Base-by-base conservation (phyloP, 2,329 filamentous ascomycete species). In the Tolypocladium endophyticum region DNA sequence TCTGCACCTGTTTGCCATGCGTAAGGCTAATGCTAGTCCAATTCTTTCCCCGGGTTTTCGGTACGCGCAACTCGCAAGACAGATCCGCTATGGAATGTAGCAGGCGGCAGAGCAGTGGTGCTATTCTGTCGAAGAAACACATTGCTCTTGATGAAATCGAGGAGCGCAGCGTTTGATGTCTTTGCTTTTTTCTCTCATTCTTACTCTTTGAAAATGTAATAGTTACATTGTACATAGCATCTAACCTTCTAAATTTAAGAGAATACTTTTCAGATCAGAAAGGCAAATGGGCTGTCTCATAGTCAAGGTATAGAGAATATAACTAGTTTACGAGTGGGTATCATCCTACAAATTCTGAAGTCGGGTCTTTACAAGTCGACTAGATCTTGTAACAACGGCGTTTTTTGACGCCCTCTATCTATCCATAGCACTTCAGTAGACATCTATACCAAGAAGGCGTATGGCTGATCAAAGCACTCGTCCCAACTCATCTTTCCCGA, bases 381-480 rank as follows among this genome's bases (percentile, higher is more conserved):
- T 3, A 50, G 1, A 30, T 3, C 1, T 4, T 36, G 35, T 36
- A 11, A 9, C 12, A 36, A 36, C 11, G 35, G 8, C 35, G 11
- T 36, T 3, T 36, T 36, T 36, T 33, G 30, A 8, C 4, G 43
- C 23, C 43, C 12, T 8, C 25, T 20, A 9, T 14, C 35, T 36
- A 11, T 11, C 8, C 35, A 11, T 12, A 36, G 35, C 35, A 36
- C 11, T 9, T 14, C 35, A 36, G 35, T 36, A 14, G 35, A 14
- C 2, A 20, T 20, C n/a, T 38, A 57, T 16, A 57, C 4, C 20
- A 57, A 16, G n/a, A 57, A 50, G 8, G 55, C 55, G 33, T 61
- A 59, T 20, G 55, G 50, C 4, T 50, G 11, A n/a, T 61, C 58
- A 36, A 61, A 61, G 47, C 60, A 61, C 11, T 58, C 60, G 56